These are phyloP conservation scores for Boletus vinaceobasis DNA, from an alignment of 768 basidiomycete species.

Conservation along the genomic window DNA sequence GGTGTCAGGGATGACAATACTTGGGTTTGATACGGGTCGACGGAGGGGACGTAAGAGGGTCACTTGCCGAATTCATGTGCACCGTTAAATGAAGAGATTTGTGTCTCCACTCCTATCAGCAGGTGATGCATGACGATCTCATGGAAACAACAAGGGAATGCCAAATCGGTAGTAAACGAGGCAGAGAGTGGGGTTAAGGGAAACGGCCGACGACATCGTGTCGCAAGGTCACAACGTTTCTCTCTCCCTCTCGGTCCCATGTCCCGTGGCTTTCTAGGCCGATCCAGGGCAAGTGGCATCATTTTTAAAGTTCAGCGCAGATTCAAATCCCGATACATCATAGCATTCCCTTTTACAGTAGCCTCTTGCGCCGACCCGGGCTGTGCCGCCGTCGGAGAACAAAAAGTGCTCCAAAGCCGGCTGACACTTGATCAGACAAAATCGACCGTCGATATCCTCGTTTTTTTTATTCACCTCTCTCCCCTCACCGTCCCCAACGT, in stretches of 20 bases:
- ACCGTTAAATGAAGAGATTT: neutral
- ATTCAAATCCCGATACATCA: constrained; percentile 27
- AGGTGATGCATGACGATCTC: constrained; percentile 8
- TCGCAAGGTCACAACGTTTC: constrained; percentile 20
- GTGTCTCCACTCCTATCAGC: constrained; percentile 24
- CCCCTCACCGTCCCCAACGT: neutral
- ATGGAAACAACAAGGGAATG: constrained; percentile 3
- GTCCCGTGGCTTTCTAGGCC: too few relatives aligned
- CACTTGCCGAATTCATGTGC: too few relatives aligned
- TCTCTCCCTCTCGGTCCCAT: too few relatives aligned
- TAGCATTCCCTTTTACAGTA: constrained; percentile 6
- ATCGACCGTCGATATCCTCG: constrained; percentile 25
- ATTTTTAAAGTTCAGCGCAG: constrained; percentile 23
- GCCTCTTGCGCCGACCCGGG: constrained; percentile 24
- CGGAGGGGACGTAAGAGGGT: constrained; percentile 10
- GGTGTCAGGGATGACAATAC: neutral
- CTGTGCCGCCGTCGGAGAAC: constrained; percentile 34
- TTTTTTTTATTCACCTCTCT: constrained; percentile 13
- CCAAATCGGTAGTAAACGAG: constrained; percentile 8
- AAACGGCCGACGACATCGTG: constrained; percentile 3
- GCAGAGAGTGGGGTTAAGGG: constrained; percentile 17
- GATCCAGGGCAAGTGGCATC: constrained; percentile 1
- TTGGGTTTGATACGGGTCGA: neutral
- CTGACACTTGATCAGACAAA: constrained; percentile 30
- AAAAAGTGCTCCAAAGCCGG: constrained; percentile 31